Conservation (phyloP, 495 filamentous ascomycete species). For the Penicillium macrosclerotiorum region DNA sequence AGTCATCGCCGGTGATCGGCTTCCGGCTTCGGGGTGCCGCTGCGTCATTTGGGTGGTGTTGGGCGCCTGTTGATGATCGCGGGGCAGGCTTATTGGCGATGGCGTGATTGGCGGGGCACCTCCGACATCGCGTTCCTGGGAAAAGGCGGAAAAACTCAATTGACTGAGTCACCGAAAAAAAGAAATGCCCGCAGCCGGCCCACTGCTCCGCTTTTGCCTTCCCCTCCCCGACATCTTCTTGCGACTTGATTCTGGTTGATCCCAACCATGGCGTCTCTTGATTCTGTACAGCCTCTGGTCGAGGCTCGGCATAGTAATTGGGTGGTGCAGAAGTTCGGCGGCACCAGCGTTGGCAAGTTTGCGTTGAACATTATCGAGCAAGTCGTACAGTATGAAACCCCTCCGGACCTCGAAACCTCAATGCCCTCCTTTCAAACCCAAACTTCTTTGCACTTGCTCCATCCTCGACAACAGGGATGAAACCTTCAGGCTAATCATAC, state of each 20-base stretch:
- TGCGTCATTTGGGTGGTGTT: background rate
- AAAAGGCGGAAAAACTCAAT: slow-evolving; percentile 29
- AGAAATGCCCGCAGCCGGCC: slow-evolving; percentile 17
- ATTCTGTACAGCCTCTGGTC: slow-evolving; percentile 8
- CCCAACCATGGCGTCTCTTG: slow-evolving; percentile 20
- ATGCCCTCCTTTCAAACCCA: background rate
- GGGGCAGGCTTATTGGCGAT: background rate
- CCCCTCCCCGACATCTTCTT: slow-evolving; percentile 6
- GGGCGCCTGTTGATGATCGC: slow-evolving; percentile 3
- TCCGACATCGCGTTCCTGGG: slow-evolving; percentile 20
- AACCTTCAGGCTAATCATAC: slow-evolving; percentile 5
- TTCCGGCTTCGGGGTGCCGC: too few relatives aligned
- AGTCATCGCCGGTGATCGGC: too few relatives aligned
- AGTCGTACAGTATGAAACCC: slow-evolving; percentile 61
- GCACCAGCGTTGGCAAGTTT: slow-evolving; percentile 72
- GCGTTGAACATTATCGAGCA: slow-evolving; percentile 68
- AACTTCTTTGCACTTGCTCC: too few relatives aligned
- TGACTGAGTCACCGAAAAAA: slow-evolving; percentile 12
- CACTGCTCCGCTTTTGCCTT: slow-evolving; percentile 40
- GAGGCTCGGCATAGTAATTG: slow-evolving; percentile 44
- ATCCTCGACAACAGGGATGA: too few relatives aligned
- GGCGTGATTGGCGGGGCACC: slow-evolving; percentile 17
- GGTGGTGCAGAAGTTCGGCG: slow-evolving; percentile 86
- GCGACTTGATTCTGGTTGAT: slow-evolving; percentile 6
- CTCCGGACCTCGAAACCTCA: background rate